A percentile compares a stretch with the other conserved stretches of the same genome.
These are phyloP conservation scores for Penicillium sp. DNA, from an alignment of 2,329 filamentous ascomycete genomes.

Conservation along the genomic window DNA sequence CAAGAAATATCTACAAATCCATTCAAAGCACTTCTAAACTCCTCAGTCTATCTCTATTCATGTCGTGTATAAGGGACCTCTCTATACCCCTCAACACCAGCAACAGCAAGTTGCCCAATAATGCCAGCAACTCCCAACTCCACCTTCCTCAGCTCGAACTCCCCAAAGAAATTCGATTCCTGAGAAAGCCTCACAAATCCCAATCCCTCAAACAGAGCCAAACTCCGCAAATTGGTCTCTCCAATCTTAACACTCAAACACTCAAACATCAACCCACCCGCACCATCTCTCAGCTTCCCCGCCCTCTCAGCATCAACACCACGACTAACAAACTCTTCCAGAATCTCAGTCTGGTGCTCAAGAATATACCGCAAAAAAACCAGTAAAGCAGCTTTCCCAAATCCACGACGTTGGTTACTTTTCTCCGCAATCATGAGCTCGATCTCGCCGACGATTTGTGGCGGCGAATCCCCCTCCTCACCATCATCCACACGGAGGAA, in stretches of 20 bases:
- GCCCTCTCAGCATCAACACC: slow-evolving; percentile 15
- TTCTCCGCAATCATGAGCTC: slow-evolving; percentile 82
- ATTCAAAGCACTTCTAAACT: not conserved
- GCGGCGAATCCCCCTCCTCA: slow-evolving; percentile 43
- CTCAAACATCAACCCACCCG: slow-evolving; percentile 22
- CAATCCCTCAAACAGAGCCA: slow-evolving; percentile 64
- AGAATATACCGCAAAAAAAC: slow-evolving; percentile 72
- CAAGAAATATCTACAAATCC: not conserved
- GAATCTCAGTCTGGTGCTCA: slow-evolving; percentile 56
- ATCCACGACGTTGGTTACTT: slow-evolving; percentile 63
- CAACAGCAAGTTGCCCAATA: slow-evolving; percentile 32
- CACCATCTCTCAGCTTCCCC: slow-evolving; percentile 6
- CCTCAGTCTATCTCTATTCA: slow-evolving; percentile 13
- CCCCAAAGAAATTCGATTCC: slow-evolving; percentile 68
- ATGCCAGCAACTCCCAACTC: slow-evolving; percentile 34
- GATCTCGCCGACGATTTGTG: slow-evolving; percentile 67
- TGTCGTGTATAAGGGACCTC: slow-evolving; percentile 42
- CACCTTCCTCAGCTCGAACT: slow-evolving; percentile 61
- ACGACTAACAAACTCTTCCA: slow-evolving; percentile 57
- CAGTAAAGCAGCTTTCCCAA: slow-evolving; percentile 68
- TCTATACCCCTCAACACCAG: slow-evolving; percentile 41
- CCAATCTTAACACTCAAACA: slow-evolving; percentile 67
- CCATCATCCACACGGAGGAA: slow-evolving; percentile 70
- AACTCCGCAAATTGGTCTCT: slow-evolving; percentile 59
- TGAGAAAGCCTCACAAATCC: slow-evolving; percentile 58